Percentiles rank a stretch among this genome's conserved stretches.
phyloP scores from a whole-genome alignment of 2,329 filamentous ascomycete genomes.

The Phaeosphaeriaceae sp. region DNA sequence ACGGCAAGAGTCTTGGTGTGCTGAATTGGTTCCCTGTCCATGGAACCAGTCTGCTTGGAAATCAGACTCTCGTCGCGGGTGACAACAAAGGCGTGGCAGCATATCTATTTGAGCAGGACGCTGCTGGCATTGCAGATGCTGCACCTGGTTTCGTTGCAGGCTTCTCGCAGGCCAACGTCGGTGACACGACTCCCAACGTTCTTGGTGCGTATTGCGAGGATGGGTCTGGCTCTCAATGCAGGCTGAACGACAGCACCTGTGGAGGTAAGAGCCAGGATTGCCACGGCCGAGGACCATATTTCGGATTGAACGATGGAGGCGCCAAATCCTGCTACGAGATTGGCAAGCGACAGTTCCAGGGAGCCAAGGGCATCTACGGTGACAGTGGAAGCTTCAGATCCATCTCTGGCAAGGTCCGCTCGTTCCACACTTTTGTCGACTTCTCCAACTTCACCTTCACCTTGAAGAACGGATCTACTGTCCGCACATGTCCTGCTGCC shows the following conservation, averaged over 20 bases:
- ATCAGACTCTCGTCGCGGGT: slow-evolving; percentile 90
- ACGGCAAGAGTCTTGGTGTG: slow-evolving; percentile 79
- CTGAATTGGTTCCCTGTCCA: slow-evolving; percentile 93
- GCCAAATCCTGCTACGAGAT: slow-evolving; percentile 79
- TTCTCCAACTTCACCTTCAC: slow-evolving; percentile 78
- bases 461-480: slow-evolving; percentile 74
- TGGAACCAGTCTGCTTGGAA: slow-evolving; percentile 87
- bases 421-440: slow-evolving; percentile 86
- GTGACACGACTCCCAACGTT: slow-evolving; percentile 89
- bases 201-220: slow-evolving; percentile 91
- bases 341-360: slow-evolving; percentile 73
- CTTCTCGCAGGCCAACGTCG: slow-evolving; percentile 91
- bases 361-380: slow-evolving; percentile 65
- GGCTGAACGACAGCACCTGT: slow-evolving; percentile 85
- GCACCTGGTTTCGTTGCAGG: slow-evolving; percentile 82
- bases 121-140: slow-evolving; percentile 58
- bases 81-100: slow-evolving; percentile 97
- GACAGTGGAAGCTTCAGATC: slow-evolving; percentile 59
- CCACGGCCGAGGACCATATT: slow-evolving; percentile 77
- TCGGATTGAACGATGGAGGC: slow-evolving; percentile 68
- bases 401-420: slow-evolving; percentile 72
- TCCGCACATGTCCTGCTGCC: slow-evolving; percentile 82
- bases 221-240: slow-evolving; percentile 72
- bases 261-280: slow-evolving; percentile 74
- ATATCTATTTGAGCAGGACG: slow-evolving; percentile 79